Base-by-base conservation (phyloP, 441 rosid genomes). In the Pelargonium cotyledonis region DNA sequence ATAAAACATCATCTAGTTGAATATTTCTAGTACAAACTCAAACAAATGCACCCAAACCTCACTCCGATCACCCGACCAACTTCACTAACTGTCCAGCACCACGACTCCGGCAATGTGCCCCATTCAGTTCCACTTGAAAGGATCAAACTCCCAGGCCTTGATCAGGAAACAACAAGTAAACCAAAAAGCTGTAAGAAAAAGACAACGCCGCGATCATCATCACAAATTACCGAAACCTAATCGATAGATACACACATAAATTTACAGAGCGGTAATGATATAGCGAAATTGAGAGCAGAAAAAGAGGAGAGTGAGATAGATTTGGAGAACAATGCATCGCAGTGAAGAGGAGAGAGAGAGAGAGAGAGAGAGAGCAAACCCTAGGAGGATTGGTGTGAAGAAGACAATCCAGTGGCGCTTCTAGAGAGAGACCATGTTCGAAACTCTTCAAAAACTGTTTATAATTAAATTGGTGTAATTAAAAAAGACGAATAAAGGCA, bases 391-490 rank as follows among this genome's bases (percentile, higher is more conserved):
- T 55, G 61, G 61, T 55, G 38, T 31, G 38, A 31, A 31, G 61
- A 53, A 53, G 60, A 53, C 60, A 53, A 53, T n/a, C 60, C 16
- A 53, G 60, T n/a, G 60, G 58, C 58, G 58, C 16, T 51, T 51
- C 18, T 51, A 53, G 60, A 53, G 60, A 53, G 60, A 53, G 60
- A 53, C 60, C 60, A 53, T 15, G 60, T n/a, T 53, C 60, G 6
- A 18, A 14, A 49, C 57, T 53, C 21, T 19, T 14, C 11, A 31
- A 31, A 31, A 31, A 31, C 38, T 31, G 38, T 31, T 31, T 31
- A 31, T 0, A 31, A 31, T 31, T 31, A 31, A 31, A 31, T 31
- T 31, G 38, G 38, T 31, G 38, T 31, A 31, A 31, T 31, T 31
- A 21, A 51, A 53, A 7, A n/a, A n/a, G 16, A 53, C 12, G 49